These are phyloP conservation scores for Borovskyia barvae DNA, from an alignment of 208 protist species.

Conservation along the genomic window DNA sequence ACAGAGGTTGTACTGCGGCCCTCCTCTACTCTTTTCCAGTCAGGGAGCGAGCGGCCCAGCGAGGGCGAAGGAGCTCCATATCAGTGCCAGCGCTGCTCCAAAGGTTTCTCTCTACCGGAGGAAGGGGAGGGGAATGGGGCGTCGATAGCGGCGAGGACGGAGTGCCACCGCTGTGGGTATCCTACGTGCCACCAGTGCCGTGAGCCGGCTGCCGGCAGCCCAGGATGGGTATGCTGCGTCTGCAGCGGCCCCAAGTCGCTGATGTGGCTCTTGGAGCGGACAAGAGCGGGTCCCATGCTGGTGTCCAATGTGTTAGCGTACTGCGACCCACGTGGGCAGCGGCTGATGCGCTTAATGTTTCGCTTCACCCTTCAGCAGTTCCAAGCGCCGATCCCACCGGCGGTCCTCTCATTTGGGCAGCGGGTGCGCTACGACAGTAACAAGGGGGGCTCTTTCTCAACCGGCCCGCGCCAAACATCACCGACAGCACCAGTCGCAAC, in stretches of 20 bases:
- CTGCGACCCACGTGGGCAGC: constrained; percentile 61
- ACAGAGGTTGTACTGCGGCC: neutral
- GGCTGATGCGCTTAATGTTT: constrained; percentile 69
- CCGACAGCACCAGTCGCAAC: constrained; percentile 1
- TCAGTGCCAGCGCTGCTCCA: constrained; percentile 62
- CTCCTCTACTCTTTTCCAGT: neutral
- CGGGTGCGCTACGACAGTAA: too few species aligned
- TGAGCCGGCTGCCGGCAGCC: constrained; percentile 14
- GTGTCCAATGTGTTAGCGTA: constrained; percentile 62
- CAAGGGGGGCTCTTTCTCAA: too few species aligned
- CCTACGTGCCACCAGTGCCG: constrained; percentile 55
- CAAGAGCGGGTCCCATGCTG: constrained; percentile 39
- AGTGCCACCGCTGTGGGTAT: constrained; percentile 67
- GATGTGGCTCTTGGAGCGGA: constrained; percentile 66
- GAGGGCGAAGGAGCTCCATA: constrained; percentile 6
- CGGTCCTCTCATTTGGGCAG: too few species aligned
- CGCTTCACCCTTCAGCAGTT: constrained; percentile 38
- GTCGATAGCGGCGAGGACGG: neutral
- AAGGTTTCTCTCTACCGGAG: constrained; percentile 29
- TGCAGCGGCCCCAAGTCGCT: constrained; percentile 49
- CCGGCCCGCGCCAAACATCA: too few species aligned
- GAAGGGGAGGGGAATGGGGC: neutral
- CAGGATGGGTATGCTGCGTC: constrained; percentile 56
- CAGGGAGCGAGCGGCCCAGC: neutral
- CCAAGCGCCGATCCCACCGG: constrained; percentile 14